phyloP scores from a whole-genome alignment of 371 early-diverging fungal species.

The Mucor indicus region DNA sequence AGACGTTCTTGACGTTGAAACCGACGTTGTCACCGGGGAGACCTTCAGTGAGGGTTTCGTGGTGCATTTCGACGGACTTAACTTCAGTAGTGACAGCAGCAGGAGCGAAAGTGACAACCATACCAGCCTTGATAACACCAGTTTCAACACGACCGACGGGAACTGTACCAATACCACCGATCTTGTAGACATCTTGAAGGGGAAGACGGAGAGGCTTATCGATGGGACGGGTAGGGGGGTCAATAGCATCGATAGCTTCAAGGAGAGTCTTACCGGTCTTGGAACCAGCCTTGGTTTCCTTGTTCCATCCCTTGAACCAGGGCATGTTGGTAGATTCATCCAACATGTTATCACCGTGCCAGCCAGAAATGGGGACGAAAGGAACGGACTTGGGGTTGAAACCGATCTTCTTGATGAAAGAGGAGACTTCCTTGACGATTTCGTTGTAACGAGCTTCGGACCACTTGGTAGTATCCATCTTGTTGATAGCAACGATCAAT shows the following conservation, averaged over 20 bases:
- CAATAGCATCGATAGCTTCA: conserved; percentile 92
- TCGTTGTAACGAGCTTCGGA: conserved; percentile 91
- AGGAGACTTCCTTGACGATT: conserved; percentile 89
- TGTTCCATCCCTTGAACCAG: conserved; percentile 95
- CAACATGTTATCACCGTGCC: conserved; percentile 97
- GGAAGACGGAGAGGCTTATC: conserved; percentile 98
- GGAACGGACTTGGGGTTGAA: conserved; percentile 89
- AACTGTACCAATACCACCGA: conserved; percentile 95
- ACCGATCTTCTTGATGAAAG: conserved; percentile 95
- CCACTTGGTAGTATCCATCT: conserved; percentile 97
- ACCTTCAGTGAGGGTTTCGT: conserved; percentile 91
- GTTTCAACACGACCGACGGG: conserved; percentile 98
- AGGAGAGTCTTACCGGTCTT: conserved; percentile 88
- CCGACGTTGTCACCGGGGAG: conserved; percentile 97
- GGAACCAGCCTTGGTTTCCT: conserved; percentile 84
- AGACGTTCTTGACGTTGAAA: conserved; percentile 97
- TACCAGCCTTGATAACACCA: conserved; percentile 89
- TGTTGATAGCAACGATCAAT: conserved; percentile 97
- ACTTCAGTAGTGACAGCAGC: conserved; percentile 89
- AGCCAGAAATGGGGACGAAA: conserved; percentile 96
- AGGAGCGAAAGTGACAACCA: conserved; percentile 92
- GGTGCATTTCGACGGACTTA: conserved; percentile 99
- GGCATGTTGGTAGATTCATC: conserved; percentile 89
- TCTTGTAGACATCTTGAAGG: conserved; percentile 97
- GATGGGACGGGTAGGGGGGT: conserved; percentile 87